Conservation (phyloP, 1,284 basidiomycete genomes). For the Malassezia dermatis region DNA sequence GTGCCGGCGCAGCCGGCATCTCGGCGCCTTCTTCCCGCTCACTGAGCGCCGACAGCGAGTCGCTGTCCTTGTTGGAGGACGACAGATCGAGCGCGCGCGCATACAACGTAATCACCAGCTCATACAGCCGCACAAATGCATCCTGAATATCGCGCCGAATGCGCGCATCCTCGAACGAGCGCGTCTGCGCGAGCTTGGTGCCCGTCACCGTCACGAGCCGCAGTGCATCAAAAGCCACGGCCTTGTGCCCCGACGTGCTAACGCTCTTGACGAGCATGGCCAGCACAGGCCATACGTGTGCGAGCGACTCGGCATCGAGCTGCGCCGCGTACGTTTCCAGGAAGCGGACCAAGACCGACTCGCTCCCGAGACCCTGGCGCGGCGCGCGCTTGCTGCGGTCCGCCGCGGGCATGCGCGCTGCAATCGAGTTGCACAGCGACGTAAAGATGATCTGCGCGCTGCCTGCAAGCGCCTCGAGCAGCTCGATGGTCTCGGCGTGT, state of each 20-base stretch:
- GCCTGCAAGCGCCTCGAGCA: slow-evolving; percentile 55
- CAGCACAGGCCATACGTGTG: slow-evolving; percentile 71
- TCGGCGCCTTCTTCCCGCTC: slow-evolving; percentile 21
- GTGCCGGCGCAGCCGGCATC: background rate
- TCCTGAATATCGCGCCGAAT: slow-evolving; percentile 88
- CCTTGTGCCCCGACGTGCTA: slow-evolving; percentile 47
- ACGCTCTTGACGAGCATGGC: slow-evolving; percentile 72
- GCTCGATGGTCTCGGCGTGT: slow-evolving; percentile 3
- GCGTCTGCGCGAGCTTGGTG: slow-evolving; percentile 63
- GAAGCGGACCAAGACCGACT: slow-evolving; percentile 60
- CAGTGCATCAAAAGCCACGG: slow-evolving; percentile 63
- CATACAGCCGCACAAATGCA: slow-evolving; percentile 71
- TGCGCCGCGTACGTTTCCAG: slow-evolving; percentile 74
- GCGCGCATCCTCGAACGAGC: slow-evolving; percentile 77
- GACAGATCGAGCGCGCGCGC: slow-evolving; percentile 63
- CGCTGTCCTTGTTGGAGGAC: slow-evolving; percentile 6
- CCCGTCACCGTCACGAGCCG: slow-evolving; percentile 72
- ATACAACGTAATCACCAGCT: slow-evolving; percentile 65
- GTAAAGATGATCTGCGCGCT: slow-evolving; percentile 80
- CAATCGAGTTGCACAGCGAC: slow-evolving; percentile 65
- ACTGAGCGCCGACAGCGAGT: slow-evolving; percentile 4
- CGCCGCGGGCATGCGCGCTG: slow-evolving; percentile 53
- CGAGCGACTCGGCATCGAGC: slow-evolving; percentile 74
- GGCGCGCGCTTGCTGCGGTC: slow-evolving; percentile 8
- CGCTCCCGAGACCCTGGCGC: slow-evolving; percentile 23